These are phyloP conservation scores for Diaporthe sp. DNA, from an alignment of 2,329 filamentous ascomycete species.

Conservation along the genomic window DNA sequence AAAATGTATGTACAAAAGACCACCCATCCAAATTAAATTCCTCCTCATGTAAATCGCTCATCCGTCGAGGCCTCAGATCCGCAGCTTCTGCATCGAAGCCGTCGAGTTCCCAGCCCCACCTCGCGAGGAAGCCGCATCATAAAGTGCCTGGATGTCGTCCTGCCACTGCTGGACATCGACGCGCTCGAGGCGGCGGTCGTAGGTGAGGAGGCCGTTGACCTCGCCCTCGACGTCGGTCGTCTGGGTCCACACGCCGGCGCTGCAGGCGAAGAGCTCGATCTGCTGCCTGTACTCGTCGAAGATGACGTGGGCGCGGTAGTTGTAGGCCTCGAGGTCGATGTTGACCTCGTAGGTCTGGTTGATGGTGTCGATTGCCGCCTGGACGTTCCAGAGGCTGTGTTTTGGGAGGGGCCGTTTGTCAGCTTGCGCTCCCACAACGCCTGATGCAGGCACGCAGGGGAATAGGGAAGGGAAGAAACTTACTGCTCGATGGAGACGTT, in stretches of 20 bases:
- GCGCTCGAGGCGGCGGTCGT: constrained; percentile 73
- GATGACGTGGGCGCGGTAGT: constrained; percentile 73
- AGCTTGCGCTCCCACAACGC: too few species aligned
- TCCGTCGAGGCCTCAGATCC: not conserved
- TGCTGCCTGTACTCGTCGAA: constrained; percentile 73
- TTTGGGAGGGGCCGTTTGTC: too few species aligned
- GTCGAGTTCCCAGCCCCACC: constrained; percentile 26
- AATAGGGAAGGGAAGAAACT: constrained; percentile 46
- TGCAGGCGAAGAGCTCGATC: constrained; percentile 73
- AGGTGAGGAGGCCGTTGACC: constrained; percentile 79
- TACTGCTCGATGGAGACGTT: constrained; percentile 74
- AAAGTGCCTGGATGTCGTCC: constrained; percentile 70
- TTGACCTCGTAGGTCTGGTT: constrained; percentile 78
- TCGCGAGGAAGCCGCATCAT: constrained; percentile 63
- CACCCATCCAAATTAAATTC: not conserved
- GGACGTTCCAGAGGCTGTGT: constrained; percentile 73
- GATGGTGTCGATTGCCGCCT: constrained; percentile 69
- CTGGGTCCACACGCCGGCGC: constrained; percentile 79
- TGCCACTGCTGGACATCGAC: constrained; percentile 71
- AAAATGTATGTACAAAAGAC: not conserved
- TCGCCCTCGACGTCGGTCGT: constrained; percentile 82
- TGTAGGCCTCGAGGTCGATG: constrained; percentile 70
- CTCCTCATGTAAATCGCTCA: not conserved
- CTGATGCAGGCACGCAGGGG: too few species aligned
- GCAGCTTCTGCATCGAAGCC: not conserved